Percentiles rank a stretch among this genome's conserved stretches.
Conservation (phyloP, 2,329 filamentous ascomycete genomes). For the Coleophoma crateriformis region DNA sequence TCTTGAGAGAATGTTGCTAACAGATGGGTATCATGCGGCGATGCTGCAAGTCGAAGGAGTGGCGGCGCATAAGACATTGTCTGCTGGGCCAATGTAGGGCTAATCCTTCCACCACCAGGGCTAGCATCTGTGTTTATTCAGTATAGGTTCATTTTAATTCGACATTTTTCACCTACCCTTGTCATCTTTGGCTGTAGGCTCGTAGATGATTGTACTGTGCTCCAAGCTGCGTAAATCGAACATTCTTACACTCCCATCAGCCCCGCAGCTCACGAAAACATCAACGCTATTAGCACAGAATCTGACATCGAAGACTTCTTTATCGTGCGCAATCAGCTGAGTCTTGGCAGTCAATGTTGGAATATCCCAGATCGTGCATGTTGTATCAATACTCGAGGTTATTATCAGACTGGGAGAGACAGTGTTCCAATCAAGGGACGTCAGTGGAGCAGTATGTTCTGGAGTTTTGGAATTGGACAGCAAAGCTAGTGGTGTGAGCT, state of each 20-base stretch:
- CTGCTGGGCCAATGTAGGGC: conserved; percentile 71
- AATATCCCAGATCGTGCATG: conserved; percentile 99
- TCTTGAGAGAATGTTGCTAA: conserved; percentile 97
- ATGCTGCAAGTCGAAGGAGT: conserved; percentile 76
- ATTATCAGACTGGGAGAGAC: conserved; percentile 96
- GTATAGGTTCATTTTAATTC: too few relatives aligned
- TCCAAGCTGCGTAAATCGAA: conserved; percentile 95
- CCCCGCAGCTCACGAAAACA: conserved; percentile 95
- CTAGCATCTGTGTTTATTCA: conserved; percentile 36
- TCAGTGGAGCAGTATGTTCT: conserved; percentile 94
- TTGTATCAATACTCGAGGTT: conserved; percentile 97
- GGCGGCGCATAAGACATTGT: conserved; percentile 74
- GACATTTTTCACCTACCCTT: conserved; percentile 44
- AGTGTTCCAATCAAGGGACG: conserved; percentile 96
- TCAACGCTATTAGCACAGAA: conserved; percentile 99
- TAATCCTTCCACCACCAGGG: conserved; percentile 51
- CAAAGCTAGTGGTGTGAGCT: conserved; percentile 86
- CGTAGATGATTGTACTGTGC: conserved; percentile 98
- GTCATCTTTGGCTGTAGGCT: conserved; percentile 83
- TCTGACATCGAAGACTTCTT: conserved; percentile 96
- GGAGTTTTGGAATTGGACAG: conserved; percentile 98
- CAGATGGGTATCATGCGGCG: conserved; percentile 90
- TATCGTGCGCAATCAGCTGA: conserved; percentile 96
- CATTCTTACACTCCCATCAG: conserved; percentile 97
- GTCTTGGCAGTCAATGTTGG: conserved; percentile 97